Evolutionary conservation across 768 basidiomycete species (phyloP), one percentile per base, ranked within the genome.

Genomic region (Suillus weaverae): DNA sequence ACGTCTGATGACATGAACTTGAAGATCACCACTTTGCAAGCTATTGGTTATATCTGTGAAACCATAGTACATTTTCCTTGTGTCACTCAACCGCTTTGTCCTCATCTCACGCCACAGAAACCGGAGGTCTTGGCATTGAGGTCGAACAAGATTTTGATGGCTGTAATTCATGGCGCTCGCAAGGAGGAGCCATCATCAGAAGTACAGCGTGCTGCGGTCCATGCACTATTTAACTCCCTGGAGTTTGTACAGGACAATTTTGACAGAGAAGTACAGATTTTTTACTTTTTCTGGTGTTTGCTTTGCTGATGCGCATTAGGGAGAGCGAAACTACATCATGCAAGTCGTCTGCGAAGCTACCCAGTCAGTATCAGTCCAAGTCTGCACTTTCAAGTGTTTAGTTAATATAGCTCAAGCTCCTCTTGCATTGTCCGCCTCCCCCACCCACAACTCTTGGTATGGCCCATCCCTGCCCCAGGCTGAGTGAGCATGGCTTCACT

Each of bases 251-350:
- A 94, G 68, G 95, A 97, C 70, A 99, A 99, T 78, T 99, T 99
- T 73, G 94, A 97, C 70, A 89, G 95, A 59, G 97, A 99, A 83
- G 96, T 97, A 68, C 55, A 48, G 39, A 61, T 41, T 61, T n/a
- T 39, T 26, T 57, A 4, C 1, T 11, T 38, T 59, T 10, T 59
- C 10, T 32, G 5, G 14, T 5, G 3, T 59, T 39, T 59, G 11
- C 26, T 5, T 16, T 41, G 10, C 30, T 59, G 9, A 41, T 5
- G 10, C 5, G 10, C 32, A 65, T 14, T 72, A 99, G 95, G 97
- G 97, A 70, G 97, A 99, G 78, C 88, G 97, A 56, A 99, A 99
- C 79, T 99, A 97, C 81, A 99, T 99, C 78, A 99, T 99, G 97
- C 97, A 99, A 81, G 95, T 99, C 50, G 93, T 99, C 20, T 99